Base-by-base conservation (phyloP, 2,329 filamentous ascomycete species). In the Sclerotinia borealis region DNA sequence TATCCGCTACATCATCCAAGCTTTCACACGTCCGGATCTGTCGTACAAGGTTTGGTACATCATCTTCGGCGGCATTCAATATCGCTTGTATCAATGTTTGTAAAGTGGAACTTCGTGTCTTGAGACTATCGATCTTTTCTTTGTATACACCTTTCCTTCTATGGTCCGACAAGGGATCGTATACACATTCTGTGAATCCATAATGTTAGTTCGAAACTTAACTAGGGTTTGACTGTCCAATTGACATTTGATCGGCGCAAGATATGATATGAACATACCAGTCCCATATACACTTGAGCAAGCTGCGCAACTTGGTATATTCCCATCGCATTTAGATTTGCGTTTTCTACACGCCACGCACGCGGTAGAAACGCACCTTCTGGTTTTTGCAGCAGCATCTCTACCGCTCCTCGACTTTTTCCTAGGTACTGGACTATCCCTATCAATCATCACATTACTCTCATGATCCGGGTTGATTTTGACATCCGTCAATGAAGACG, bases 61-160 rank as follows among this genome's bases (percentile, higher is more conserved):
- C 90, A 6, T 96, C 91, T 74, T 98, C 93, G 25, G 90, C 83
- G 51, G 91, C 92, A 75, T 96, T 97, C 58, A 98, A 81, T 58
- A 99, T 92, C 54, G 93, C 92, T 72, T 97, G 91, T 66, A 98
- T 87, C 43, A 98, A 80, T n/a, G 92, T 92, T 75, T 97, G 91
- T 62, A 98, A 80, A 1, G 93, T 98, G 41, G 91, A 91, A 72
- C 88, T 92, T 67, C 87, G 87, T 27, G 92, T 93, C 78, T 96
- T 96, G 75, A 93, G 83, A 73, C 85, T 91, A 75, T 96, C 93
- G 29, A 90, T 86, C 76, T 96, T 95, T 77, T 96, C 92, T 73
- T 93, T 93, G 76, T 98, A 98, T 55, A 98, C 95, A 65, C 95
- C 95, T 76, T 98, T 98, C 58, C 95, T 88, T 56, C 95, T 89